Percentiles rank a stretch among this genome's conserved stretches.
Conservation (phyloP, 192 early-diverging fungal genomes). For the Podila verticillata region DNA sequence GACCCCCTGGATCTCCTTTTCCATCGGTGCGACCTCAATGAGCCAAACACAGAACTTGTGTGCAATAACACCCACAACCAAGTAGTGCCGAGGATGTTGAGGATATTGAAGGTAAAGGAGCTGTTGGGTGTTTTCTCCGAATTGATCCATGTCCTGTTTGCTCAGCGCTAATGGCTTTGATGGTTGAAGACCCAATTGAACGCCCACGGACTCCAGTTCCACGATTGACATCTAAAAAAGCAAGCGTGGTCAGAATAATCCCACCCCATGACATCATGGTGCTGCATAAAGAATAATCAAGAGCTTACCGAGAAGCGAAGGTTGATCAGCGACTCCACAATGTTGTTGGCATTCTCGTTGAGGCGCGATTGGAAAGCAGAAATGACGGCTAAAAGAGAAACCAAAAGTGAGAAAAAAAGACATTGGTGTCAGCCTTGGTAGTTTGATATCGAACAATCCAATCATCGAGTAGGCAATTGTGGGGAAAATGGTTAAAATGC, state of each 20-base stretch:
- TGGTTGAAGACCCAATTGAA: slow-evolving; percentile 35
- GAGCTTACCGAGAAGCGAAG: slow-evolving; percentile 42
- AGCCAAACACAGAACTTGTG: slow-evolving; percentile 43
- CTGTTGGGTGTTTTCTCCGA: slow-evolving; percentile 39
- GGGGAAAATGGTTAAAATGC: not conserved
- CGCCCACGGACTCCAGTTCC: slow-evolving; percentile 35
- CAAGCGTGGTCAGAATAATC: too few relatives aligned
- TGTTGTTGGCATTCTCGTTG: slow-evolving; percentile 45
- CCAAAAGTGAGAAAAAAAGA: not conserved
- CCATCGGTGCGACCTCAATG: slow-evolving; percentile 33
- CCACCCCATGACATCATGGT: too few relatives aligned
- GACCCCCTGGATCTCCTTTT: slow-evolving; percentile 22
- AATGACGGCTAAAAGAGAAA: slow-evolving; percentile 18
- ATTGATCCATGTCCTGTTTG: slow-evolving; percentile 19
- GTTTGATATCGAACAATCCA: too few relatives aligned
- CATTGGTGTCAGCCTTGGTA: not conserved
- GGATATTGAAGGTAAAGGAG: slow-evolving; percentile 46
- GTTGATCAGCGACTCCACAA: slow-evolving; percentile 36
- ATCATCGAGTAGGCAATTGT: not conserved
- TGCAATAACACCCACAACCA: slow-evolving; percentile 39
- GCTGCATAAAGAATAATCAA: not conserved
- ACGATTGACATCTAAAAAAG: slow-evolving; percentile 39
- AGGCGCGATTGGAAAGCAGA: slow-evolving; percentile 32
- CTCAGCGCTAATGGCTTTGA: slow-evolving; percentile 29
- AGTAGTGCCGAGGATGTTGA: slow-evolving; percentile 42